Base-by-base conservation (phyloP, 495 filamentous ascomycete genomes). In the Hyaloscypha hepaticicola region DNA sequence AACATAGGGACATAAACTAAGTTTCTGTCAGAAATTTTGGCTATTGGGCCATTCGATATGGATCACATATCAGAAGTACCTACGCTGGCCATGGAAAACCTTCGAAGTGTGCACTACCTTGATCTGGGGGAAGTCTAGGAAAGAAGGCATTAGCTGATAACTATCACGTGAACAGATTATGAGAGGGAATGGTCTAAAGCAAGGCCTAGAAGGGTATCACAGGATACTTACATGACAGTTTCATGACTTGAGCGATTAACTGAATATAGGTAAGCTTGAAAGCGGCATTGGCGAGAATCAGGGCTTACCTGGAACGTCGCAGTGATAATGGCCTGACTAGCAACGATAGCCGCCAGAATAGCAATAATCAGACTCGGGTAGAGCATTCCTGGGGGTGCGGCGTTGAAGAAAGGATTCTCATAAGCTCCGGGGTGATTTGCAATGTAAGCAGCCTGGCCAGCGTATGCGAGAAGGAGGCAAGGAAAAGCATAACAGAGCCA, bases 291-390 rank as follows among this genome's bases (percentile, higher is more conserved):
- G 19, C 3, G 8, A 25, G 26, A 12, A 34, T n/a, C n/a, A n/a
- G n/a, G 7, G 26, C 57, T 4, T 55, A 69, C 66, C 66, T 89
- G 69, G 61, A 91, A 90, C 1, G 87, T 86, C 19, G 83, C 83
- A 1, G 88, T 91, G 55, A 91, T 90, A 73, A 90, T 88, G 29
- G 88, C 89, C 55, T 91, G 88, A 21, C 82, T 86, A 22, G 88
- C 88, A 21, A 91, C 89, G 58, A 91, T 82, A 25, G 87, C 86
- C 6, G 88, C 89, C 7, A 90, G 72, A 26, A 91, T 81, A 0
- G 89, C 84, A 22, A 90, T 74, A 6, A 91, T 73, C 56, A 91
- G 70, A 48, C 82, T 82, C 5, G 86, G 86, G 63, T 86, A 89
- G 12, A 90, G 74, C 73, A 84, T 87, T 1, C 88, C 88, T 0